Evolutionary conservation across 192 early-diverging fungal genomes (phyloP).

Genomic region (Backusella liffmaniae): DNA sequence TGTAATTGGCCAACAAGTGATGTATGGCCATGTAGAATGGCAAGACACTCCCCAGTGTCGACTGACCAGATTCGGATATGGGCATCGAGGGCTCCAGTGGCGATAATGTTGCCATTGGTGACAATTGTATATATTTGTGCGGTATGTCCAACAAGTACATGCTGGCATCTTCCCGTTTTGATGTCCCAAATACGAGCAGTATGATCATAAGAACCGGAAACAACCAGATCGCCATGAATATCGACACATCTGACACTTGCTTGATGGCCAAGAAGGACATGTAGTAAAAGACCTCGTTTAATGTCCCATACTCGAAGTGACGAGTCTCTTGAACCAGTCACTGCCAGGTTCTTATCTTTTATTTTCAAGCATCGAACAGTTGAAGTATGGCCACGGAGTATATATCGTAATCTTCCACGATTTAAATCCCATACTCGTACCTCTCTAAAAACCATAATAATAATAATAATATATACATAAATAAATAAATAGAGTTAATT

Average conservation of each 20-base stretch:
- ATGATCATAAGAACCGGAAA: conserved; percentile 90
- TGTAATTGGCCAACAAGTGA: conserved; percentile 84
- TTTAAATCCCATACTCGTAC: conserved; percentile 97
- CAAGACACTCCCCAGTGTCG: conserved; percentile 70
- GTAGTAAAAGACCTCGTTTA: conserved; percentile 57
- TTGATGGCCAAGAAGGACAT: conserved; percentile 82
- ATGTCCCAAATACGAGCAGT: conserved; percentile 92
- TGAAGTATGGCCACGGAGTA: conserved; percentile 93
- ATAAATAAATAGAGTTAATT: neutral
- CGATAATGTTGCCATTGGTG: conserved; percentile 75
- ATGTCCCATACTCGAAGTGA: conserved; percentile 93
- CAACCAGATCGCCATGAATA: conserved; percentile 74
- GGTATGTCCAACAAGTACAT: conserved; percentile 81
- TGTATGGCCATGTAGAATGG: conserved; percentile 85
- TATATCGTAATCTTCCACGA: conserved; percentile 77
- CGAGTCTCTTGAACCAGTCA: conserved; percentile 92
- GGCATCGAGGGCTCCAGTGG: conserved; percentile 92
- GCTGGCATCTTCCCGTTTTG: conserved; percentile 64
- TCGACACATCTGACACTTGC: conserved; percentile 92
- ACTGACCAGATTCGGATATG: conserved; percentile 91
- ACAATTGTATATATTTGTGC: conserved; percentile 95
- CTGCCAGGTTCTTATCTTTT: conserved; percentile 60
- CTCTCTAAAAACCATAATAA: conserved; percentile 34
- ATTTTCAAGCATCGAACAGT: conserved; percentile 95
- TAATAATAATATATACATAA: neutral